Percentiles rank a stretch among this genome's conserved stretches.
Evolutionary conservation across 495 filamentous ascomycete genomes (phyloP).

Genomic region (Chaetomium cochliodes): DNA sequence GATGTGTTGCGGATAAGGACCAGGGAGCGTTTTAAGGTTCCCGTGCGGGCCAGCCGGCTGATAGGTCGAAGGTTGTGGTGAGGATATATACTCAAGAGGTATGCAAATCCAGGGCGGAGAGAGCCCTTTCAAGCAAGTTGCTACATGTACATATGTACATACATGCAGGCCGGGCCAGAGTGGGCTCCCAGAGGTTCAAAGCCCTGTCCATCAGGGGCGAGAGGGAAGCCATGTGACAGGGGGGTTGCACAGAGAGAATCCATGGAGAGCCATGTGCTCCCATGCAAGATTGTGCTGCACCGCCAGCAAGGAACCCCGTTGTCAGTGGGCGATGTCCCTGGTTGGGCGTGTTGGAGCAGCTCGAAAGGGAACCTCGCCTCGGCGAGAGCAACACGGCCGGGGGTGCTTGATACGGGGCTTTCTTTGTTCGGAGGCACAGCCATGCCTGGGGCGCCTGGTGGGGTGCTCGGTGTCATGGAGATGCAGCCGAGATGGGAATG

Average conservation of each 20-base stretch:
- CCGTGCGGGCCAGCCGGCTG: conserved; percentile 27
- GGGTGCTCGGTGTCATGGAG: conserved; percentile 19
- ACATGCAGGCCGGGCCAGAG: conserved; percentile 24
- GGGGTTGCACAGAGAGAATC: conserved; percentile 16
- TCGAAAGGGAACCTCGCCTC: conserved; percentile 21
- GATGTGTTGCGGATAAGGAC: conserved; percentile 32
- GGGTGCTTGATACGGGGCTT: conserved; percentile 31
- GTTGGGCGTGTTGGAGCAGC: conserved; percentile 10
- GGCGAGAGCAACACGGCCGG: conserved; percentile 30
- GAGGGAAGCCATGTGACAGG: conserved; percentile 16
- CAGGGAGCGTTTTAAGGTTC: conserved; percentile 31
- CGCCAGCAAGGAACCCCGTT: conserved; percentile 16
- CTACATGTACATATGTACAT: not conserved
- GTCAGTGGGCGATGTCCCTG: conserved; percentile 16
- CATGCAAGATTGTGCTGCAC: conserved; percentile 9
- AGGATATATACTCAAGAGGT: conserved; percentile 34
- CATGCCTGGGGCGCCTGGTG: conserved; percentile 13
- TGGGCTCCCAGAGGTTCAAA: conserved; percentile 17
- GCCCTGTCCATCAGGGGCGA: conserved; percentile 24
- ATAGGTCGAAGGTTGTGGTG: conserved; percentile 30
- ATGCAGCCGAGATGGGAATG: conserved; percentile 22
- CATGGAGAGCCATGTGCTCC: conserved; percentile 15
- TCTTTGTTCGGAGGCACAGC: conserved; percentile 23
- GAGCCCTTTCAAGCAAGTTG: not conserved
- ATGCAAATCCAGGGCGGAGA: conserved; percentile 10